Conservation (phyloP, 768 basidiomycete species). For the Leccinellum rugosiceps region DNA sequence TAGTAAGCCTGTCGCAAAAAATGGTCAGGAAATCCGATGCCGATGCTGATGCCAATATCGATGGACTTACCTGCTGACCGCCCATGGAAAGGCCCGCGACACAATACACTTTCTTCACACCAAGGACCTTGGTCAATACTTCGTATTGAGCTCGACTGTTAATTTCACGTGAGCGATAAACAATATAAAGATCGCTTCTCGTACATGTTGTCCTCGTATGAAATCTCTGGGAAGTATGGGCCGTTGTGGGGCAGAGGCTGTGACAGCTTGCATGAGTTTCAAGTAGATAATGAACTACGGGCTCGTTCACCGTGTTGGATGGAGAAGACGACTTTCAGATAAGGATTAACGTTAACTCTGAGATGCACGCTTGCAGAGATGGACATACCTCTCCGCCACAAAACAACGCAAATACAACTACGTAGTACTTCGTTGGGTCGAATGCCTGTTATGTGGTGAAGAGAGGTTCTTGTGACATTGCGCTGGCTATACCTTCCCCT, state of each 20-base stretch:
- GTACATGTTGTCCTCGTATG: conserved; percentile 59
- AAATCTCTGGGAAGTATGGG: conserved; percentile 54
- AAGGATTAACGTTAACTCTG: neutral
- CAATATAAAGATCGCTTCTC: conserved; percentile 6
- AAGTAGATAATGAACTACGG: neutral
- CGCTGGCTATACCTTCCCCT: conserved; percentile 40
- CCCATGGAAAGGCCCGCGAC: conserved; percentile 61
- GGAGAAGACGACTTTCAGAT: conserved; percentile 50
- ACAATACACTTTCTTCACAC: conserved; percentile 41
- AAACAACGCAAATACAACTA: conserved; percentile 56
- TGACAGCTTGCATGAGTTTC: neutral
- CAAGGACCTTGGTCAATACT: conserved; percentile 46
- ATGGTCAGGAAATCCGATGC: neutral
- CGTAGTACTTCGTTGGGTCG: conserved; percentile 49
- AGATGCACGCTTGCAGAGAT: neutral
- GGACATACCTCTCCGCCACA: conserved; percentile 55
- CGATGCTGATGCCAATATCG: neutral
- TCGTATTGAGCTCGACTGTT: conserved; percentile 52
- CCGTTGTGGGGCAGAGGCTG: conserved; percentile 56
- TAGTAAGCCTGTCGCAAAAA: conserved; percentile 42
- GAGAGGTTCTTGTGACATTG: neutral
- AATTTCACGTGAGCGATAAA: neutral
- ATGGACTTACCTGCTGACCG: conserved; percentile 41
- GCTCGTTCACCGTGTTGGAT: conserved; percentile 49
- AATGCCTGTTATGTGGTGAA: conserved; percentile 35